These are phyloP conservation scores for Talaromyces islandicus DNA, from an alignment of 2,329 filamentous ascomycete genomes.

Conservation along the genomic window DNA sequence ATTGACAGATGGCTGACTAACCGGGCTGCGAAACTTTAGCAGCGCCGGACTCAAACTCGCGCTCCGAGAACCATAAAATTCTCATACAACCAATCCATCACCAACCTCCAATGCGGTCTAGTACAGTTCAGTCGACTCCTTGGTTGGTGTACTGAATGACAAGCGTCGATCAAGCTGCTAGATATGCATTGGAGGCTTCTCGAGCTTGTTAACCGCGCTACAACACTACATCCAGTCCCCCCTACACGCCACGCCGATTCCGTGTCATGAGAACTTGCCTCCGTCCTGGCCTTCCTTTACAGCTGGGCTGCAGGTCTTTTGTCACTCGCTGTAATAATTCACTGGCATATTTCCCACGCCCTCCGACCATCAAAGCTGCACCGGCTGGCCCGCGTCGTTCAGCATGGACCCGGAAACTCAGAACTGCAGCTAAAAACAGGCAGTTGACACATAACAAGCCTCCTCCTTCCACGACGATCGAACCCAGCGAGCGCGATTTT, in stretches of 20 bases:
- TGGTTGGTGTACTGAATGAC: not conserved
- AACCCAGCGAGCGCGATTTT: not conserved
- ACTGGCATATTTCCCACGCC: not conserved
- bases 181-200: slow-evolving; percentile 21
- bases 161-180: not conserved
- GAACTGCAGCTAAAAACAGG: not conserved
- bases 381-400: slow-evolving; percentile 2
- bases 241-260: slow-evolving; percentile 17
- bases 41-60: not conserved
- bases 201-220: slow-evolving; percentile 20
- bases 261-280: slow-evolving; percentile 40
- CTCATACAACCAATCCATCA: not conserved
- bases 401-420: not conserved
- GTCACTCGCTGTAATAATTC: slow-evolving; percentile 13
- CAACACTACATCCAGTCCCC: slow-evolving; percentile 19
- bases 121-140: not conserved
- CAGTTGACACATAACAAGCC: not conserved
- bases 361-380: not conserved
- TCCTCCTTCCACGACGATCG: not conserved
- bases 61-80: not conserved
- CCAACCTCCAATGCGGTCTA: not conserved
- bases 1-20: not conserved
- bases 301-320: slow-evolving; percentile 24
- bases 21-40: not conserved
- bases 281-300: slow-evolving; percentile 28